phyloP scores from a whole-genome alignment of 2,329 filamentous ascomycete species.

The Aschersonia sp. region DNA sequence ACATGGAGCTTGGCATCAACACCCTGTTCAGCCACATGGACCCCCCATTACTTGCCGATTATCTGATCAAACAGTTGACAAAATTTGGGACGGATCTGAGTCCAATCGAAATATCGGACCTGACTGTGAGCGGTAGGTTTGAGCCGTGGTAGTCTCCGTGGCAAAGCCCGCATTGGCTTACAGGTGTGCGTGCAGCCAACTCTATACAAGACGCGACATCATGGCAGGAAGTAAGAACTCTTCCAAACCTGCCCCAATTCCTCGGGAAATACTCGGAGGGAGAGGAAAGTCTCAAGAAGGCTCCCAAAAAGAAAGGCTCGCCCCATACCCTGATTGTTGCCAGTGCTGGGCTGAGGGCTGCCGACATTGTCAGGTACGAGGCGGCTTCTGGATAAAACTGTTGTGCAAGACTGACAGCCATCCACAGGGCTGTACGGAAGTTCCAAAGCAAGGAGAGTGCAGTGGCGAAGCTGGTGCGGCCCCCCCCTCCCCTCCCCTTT shows the following conservation, averaged over 20 bases:
- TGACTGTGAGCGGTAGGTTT: constrained; percentile 56
- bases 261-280: constrained; percentile 52
- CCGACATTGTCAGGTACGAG: constrained; percentile 61
- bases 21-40: constrained; percentile 72
- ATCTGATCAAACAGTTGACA: constrained; percentile 65
- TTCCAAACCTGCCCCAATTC: constrained; percentile 66
- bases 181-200: constrained; percentile 34
- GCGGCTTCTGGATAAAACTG: background rate
- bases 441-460: constrained; percentile 66
- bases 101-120: constrained; percentile 68
- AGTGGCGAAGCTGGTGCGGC: constrained; percentile 62
- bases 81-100: constrained; percentile 72
- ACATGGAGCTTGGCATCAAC: constrained; percentile 64
- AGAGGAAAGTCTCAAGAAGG: constrained; percentile 43
- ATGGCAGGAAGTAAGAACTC: constrained; percentile 50
- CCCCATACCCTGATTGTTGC: constrained; percentile 87
- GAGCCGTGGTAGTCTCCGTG: background rate
- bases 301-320: constrained; percentile 53
- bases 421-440: constrained; percentile 49
- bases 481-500: background rate
- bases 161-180: constrained; percentile 2
- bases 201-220: constrained; percentile 68
- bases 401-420: background rate
- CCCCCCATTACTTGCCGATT: constrained; percentile 66
- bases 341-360: constrained; percentile 69